Evolutionary conservation across 768 basidiomycete species (phyloP), one percentile per base, ranked within the genome.

Genomic region (Boletellus ananas): DNA sequence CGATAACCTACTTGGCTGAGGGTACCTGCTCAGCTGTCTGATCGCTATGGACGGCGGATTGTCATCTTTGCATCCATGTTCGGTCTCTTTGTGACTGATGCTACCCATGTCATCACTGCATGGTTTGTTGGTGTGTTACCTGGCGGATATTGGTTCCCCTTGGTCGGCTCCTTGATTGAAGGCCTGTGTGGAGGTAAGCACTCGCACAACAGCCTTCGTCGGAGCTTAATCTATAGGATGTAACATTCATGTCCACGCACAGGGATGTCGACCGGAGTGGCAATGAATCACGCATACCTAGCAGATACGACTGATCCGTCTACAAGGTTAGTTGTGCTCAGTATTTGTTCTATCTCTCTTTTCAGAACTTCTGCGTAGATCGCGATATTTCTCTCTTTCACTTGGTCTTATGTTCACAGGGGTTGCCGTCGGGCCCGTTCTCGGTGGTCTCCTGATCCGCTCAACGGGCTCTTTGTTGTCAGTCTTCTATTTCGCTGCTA

Each of bases 71-170:
- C 87, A n/a, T 74, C 80, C 5, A 60, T 81, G 17, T 45, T 80
- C 2, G 89, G 90, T 13, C 61, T 84, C 11, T 67, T 92, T 9
- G 42, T 83, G 36, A 76, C 73, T 52, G 87, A 93, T 52, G 59
- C 81, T 34, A 82, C 72, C 54, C 83, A 92, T 56, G 74, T 94
- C 43, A 58, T 85, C 36, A 85, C 89, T 6, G 72, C 80, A 17
- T 71, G 69, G 25, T 85, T 76, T 60, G 78, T 80, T 34, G 70
- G 79, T 45, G 58, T 67, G 6, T 70, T 90, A 4, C 92, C 91
- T 2, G 89, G 87, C 1, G 87, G 88, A 6, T 94, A 93, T 65
- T 86, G 87, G 78, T 85, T 90, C 61, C 71, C 91, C 21, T 52
- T 91, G 12, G 50, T 86, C 17, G 83, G 84, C 1, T 79, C 85